Base-by-base conservation (phyloP, 305 asterid species). In the Caryopteris hybrid region DNA sequence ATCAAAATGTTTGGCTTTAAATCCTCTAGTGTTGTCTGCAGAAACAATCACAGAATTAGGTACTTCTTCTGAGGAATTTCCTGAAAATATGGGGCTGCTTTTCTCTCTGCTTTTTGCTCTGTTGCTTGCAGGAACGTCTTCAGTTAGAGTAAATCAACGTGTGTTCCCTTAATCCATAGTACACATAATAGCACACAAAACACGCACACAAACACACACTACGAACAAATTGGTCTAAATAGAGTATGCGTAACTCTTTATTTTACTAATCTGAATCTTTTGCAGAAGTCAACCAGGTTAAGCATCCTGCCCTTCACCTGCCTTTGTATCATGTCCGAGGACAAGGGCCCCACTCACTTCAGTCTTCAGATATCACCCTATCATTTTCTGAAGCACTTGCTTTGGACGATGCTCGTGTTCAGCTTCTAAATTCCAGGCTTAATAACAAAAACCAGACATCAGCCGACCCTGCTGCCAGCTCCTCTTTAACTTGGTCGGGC, bases 91-190 rank as follows among this genome's bases (percentile, higher is more conserved):
- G 89, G 41, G 5, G 50, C 60, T 75, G 55, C 45, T 79, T 27
- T 64, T 71, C 34, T 63, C 70, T 46, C 75, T 81, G 62, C 14
- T 77, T 16, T 60, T 72, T 25, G 67, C 78, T 72, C 67, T 74
- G 64, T 79, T 84, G 47, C 75, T 81, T 23, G 46, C 78, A 4
- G 64, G 74, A 74, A 62, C 79, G 0, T 74, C 81, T 18, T 72
- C 86, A 20, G 8, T 77, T 21, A 65, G 81, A 79, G 73, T 63
- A 71, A 63, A 71, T 68, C 73, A 72, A 84, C 84, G 89, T 68
- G 69, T 59, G 70, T 62, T 42, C 34, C 51, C 29, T 23, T 11
- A 10, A 16, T 45, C 47, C 54, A 48, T 65, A 21, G 13, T 6
- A 2, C 53, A 39, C 43, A n/a, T 55, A 13, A 4, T 18, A 58